Evolutionary conservation across 805 yeast species (phyloP), one percentile per base, ranked within the genome.

Genomic region (Kodamaea hsintzibuensis): DNA sequence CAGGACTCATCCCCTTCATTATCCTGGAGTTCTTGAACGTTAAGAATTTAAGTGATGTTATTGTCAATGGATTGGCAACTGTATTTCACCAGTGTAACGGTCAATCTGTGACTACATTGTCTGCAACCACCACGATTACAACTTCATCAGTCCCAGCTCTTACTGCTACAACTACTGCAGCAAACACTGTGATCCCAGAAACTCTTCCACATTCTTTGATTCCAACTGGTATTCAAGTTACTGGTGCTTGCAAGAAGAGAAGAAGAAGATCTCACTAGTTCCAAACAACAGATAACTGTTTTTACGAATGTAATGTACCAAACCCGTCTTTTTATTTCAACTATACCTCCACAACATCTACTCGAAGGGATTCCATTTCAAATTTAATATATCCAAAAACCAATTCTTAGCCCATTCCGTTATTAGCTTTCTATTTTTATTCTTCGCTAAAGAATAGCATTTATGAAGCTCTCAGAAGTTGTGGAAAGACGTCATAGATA

Each of bases 61-160:
- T 72, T 49, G 70, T 70, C 57, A 75, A 69, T 52, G 76, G 79
- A 25, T 73, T 75, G 62, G 76, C 76, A 55, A 78, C 78, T 52
- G 77, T 76, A 19, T 64, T 67, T 52, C 71, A 72, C 55, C 57
- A 72, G 47, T 75, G 80, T 69, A 70, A 64, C 18, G 67, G 66
- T 46, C 53, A 68, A 12, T 57, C 70, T 12, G 62, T 65, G 50
- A 57, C 69, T 18, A 60, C 69, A 27, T 54, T 65, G 33, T 55
- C 68, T 9, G 60, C 73, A 47, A 60, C 70, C 16, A 59, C 63
- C n/a, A 60, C 64, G 42, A 62, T 65, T 17, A 56, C 64, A 9
- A 42, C 65, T 6, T 48, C 62, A 17, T 51, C 61, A 35, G 53
- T 60, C n/a, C 30, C 42, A 45, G 48, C 37, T 39, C 25, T 52